Evolutionary conservation across 2,329 filamentous ascomycete genomes (phyloP).

Genomic region (Trichoderma simmonsii): DNA sequence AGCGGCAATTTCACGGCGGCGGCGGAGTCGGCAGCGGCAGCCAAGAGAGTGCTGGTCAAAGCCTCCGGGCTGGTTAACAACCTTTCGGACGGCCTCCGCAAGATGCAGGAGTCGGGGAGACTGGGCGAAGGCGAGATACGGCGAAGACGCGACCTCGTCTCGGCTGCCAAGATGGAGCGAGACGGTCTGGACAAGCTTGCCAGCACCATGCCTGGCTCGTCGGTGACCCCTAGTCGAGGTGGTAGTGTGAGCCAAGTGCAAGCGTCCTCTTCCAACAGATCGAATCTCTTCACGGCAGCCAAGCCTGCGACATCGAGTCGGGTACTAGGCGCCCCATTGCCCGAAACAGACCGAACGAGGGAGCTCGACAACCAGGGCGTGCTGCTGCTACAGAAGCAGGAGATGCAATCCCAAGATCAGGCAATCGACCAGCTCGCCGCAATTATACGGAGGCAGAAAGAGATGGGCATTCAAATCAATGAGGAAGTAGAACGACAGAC

Average conservation of each 20-base stretch:
- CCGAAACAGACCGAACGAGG: constrained; percentile 72
- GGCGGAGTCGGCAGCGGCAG: constrained; percentile 65
- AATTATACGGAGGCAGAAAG: constrained; percentile 68
- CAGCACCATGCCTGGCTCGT: constrained; percentile 46
- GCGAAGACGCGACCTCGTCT: constrained; percentile 66
- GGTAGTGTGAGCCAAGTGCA: constrained; percentile 48
- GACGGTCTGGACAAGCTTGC: constrained; percentile 73
- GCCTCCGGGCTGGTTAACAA: constrained; percentile 61
- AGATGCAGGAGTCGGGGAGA: constrained; percentile 51
- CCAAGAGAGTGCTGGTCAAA: constrained; percentile 69
- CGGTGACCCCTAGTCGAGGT: constrained; percentile 30
- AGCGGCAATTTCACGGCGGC: constrained; percentile 42
- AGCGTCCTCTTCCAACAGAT: constrained; percentile 48
- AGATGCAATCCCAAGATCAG: constrained; percentile 72
- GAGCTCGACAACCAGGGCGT: constrained; percentile 76
- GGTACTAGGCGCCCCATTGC: constrained; percentile 68
- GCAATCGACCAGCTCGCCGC: constrained; percentile 66
- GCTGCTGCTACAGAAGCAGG: constrained; percentile 67
- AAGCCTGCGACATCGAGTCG: constrained; percentile 50
- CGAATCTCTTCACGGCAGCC: constrained; percentile 42
- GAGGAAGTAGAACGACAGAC: constrained; percentile 71
- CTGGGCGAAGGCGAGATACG: constrained; percentile 74
- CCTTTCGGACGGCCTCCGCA: constrained; percentile 62
- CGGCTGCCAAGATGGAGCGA: constrained; percentile 67
- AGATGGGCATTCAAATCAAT: constrained; percentile 75